Percentiles rank a stretch among this genome's conserved stretches.
These are phyloP conservation scores for Xylaria curta DNA, from an alignment of 495 filamentous ascomycete genomes.

Conservation along the genomic window DNA sequence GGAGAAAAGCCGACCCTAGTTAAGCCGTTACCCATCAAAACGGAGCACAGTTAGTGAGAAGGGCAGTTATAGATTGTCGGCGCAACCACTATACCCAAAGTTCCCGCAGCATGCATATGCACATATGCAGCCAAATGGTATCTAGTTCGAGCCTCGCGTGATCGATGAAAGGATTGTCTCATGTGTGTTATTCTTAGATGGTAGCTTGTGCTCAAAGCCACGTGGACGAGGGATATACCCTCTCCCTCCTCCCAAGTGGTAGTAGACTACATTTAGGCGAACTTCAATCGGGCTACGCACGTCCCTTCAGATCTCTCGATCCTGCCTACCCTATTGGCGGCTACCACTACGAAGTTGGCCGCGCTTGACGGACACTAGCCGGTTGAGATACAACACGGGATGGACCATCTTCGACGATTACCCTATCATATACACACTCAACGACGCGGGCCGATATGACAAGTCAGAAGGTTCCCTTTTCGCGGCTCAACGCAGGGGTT, in stretches of 20 bases:
- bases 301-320: conserved; percentile 1
- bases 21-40: neutral
- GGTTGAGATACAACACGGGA: neutral
- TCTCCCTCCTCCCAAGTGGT: neutral
- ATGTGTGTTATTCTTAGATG: conserved; percentile 20
- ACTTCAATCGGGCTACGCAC: conserved; percentile 7
- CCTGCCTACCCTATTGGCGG: neutral
- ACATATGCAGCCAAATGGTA: conserved; percentile 21
- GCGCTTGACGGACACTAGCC: neutral
- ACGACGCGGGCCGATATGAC: neutral
- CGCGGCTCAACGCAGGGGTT: conserved; percentile 25
- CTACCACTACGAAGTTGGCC: neutral
- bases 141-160: conserved; percentile 9
- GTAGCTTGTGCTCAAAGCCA: conserved; percentile 17
- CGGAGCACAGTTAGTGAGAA: neutral
- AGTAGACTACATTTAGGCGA: conserved; percentile 8
- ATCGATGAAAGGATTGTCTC: conserved; percentile 24
- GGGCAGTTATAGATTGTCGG: neutral
- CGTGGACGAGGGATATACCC: conserved; percentile 16
- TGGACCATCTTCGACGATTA: neutral
- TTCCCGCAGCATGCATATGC: conserved; percentile 13
- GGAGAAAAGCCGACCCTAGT: neutral
- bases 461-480: neutral
- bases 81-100: conserved; percentile 12
- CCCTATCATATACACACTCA: neutral